Base-by-base conservation (phyloP, 768 basidiomycete genomes). In the Collybia sordida region DNA sequence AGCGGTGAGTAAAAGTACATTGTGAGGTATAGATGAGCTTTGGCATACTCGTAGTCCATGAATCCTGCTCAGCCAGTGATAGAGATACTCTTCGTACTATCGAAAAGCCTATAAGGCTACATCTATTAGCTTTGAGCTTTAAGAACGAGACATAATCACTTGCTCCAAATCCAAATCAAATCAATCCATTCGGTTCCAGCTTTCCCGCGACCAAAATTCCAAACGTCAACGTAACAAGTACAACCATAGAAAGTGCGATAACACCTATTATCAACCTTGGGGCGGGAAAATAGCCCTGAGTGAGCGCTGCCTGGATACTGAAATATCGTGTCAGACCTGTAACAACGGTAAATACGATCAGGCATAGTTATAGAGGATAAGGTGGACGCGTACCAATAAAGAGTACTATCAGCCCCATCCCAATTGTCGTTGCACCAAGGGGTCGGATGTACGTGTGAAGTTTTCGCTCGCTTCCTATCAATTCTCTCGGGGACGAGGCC, bases 381-480 rank as follows among this genome's bases (percentile, higher is more conserved):
- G 28, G 22, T 9, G 14, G 15, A 24, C 17, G 8, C 52, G 36
- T 11, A 60, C 61, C 61, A 9, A 60, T 63, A 1, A 54, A 18
- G 12, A 63, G 59, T 14, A 63, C 55, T 2, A 50, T 42, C 1
- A 63, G 22, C 9, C 61, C 57, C 47, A 63, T 42, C 22, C 47
- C 21, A 8, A 63, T 57, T n/a, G 59, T 59, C 3, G 45, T 35
- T 15, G 59, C 61, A 7, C 61, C 61, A 3, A 63, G 45, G 4
- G 61, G 59, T 3, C 55, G 59, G 25, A 59, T 58, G 40, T 54
- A 63, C n/a, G 42, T 38, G 42, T 60, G 59, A 38, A 60, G 55
- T 43, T 57, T 48, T 37, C 60, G 52, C n/a, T 49, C 54, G 18
- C 45, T 35, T 19, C 27, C 43, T 11, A 50, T 42, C 14, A 31